These are phyloP conservation scores for Fulvia fulva DNA, from an alignment of 2,329 filamentous ascomycete genomes.

Conservation along the genomic window DNA sequence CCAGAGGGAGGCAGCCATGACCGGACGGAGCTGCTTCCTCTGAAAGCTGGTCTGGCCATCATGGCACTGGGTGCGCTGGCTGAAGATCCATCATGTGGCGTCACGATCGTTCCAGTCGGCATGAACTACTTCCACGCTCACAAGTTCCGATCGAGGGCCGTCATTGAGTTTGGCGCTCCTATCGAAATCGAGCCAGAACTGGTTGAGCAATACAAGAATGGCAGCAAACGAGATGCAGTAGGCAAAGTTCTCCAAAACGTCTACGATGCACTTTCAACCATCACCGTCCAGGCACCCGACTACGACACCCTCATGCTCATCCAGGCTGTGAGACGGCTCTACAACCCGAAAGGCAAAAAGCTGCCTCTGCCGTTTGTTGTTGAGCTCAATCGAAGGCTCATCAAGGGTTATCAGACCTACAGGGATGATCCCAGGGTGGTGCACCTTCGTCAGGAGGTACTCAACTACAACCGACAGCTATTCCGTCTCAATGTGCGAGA, in stretches of 20 bases:
- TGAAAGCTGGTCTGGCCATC: slow-evolving; percentile 95
- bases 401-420: slow-evolving; percentile 87
- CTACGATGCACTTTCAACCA: slow-evolving; percentile 76
- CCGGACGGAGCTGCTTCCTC: slow-evolving; percentile 80
- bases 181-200: slow-evolving; percentile 79
- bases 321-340: slow-evolving; percentile 86
- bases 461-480: slow-evolving; percentile 81
- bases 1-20: slow-evolving; percentile 96
- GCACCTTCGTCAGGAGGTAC: slow-evolving; percentile 68
- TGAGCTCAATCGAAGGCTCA: slow-evolving; percentile 85
- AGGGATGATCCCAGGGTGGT: slow-evolving; percentile 85
- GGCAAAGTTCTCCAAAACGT: slow-evolving; percentile 80
- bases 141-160: slow-evolving; percentile 93
- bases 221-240: slow-evolving; percentile 81
- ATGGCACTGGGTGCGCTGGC: slow-evolving; percentile 93
- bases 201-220: slow-evolving; percentile 78
- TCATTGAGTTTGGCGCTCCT: slow-evolving; percentile 89
- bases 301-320: slow-evolving; percentile 97
- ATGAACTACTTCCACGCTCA: slow-evolving; percentile 99
- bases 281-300: slow-evolving; percentile 88
- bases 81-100: slow-evolving; percentile 76
- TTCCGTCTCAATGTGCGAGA: slow-evolving; percentile 83
- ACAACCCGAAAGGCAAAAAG: slow-evolving; percentile 92
- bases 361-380: slow-evolving; percentile 87
- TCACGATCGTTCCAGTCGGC: slow-evolving; percentile 93